Evolutionary conservation across 352 stramenopile species (phyloP).

Genomic region (Pythium sp.): DNA sequence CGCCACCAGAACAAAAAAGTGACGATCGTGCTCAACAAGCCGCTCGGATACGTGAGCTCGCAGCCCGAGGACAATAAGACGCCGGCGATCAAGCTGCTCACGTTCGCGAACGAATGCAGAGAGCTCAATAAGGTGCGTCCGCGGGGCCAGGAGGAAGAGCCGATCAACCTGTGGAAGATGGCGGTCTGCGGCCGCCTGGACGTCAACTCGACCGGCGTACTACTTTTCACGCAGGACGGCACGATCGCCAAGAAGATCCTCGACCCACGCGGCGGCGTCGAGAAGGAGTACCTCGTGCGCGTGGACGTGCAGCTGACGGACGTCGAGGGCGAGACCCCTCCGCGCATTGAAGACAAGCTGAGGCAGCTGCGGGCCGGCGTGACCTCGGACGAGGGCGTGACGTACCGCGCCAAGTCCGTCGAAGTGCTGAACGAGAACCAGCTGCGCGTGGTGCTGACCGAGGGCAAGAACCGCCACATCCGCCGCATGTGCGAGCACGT

Average conservation of each 20-base stretch:
- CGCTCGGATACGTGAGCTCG: slow-evolving; percentile 76
- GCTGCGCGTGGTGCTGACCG: slow-evolving; percentile 87
- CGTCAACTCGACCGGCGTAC: slow-evolving; percentile 79
- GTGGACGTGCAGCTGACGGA: slow-evolving; percentile 59
- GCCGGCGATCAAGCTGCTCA: slow-evolving; percentile 73
- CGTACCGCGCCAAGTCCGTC: slow-evolving; percentile 74
- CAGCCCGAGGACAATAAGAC: slow-evolving; percentile 66
- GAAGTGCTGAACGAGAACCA: slow-evolving; percentile 81
- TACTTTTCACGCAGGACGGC: slow-evolving; percentile 84
- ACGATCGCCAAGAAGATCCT: slow-evolving; percentile 74
- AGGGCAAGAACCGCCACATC: slow-evolving; percentile 96
- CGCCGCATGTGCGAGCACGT: slow-evolving; percentile 94
- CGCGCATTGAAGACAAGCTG: slow-evolving; percentile 51
- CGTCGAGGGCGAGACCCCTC: slow-evolving; percentile 27
- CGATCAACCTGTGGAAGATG: slow-evolving; percentile 74
- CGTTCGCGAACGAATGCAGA: slow-evolving; percentile 69
- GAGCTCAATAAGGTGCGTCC: slow-evolving; percentile 54
- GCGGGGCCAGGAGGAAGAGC: slow-evolving; percentile 35
- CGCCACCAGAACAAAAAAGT: slow-evolving; percentile 76
- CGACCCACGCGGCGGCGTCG: slow-evolving; percentile 62
- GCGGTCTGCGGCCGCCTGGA: slow-evolving; percentile 77
- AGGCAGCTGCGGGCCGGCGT: slow-evolving; percentile 52
- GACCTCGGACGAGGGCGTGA: slow-evolving; percentile 52
- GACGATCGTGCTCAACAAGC: slow-evolving; percentile 83
- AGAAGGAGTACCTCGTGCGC: slow-evolving; percentile 86